phyloP scores from a whole-genome alignment of 2,329 filamentous ascomycete genomes.

The Xylariaceae sp. region DNA sequence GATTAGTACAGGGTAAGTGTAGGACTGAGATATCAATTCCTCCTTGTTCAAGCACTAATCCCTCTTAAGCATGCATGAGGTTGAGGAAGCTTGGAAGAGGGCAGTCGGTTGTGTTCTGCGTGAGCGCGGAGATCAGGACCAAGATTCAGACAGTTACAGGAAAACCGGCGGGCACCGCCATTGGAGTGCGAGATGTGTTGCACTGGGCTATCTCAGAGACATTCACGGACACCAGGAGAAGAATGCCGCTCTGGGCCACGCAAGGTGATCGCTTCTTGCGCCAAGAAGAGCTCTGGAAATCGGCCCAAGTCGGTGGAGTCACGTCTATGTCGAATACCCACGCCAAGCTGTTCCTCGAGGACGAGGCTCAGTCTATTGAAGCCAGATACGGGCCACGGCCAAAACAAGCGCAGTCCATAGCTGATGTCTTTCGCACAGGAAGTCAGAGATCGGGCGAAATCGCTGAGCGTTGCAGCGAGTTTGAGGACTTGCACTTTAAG shows the following conservation, averaged over 20 bases:
- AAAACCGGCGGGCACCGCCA: neutral
- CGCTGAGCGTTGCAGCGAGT: slow-evolving; percentile 6
- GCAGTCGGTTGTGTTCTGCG: slow-evolving; percentile 48
- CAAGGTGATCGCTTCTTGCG: slow-evolving; percentile 14
- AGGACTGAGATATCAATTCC: neutral
- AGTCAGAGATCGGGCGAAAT: neutral
- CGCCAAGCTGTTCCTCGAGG: slow-evolving; percentile 8
- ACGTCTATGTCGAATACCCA: neutral
- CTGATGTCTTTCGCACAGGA: neutral
- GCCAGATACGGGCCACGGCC: slow-evolving; percentile 7
- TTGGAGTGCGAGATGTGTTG: slow-evolving; percentile 3
- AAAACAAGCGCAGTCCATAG: neutral
- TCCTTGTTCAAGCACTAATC: neutral
- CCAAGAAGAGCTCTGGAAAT: slow-evolving; percentile 14
- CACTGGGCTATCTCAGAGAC: slow-evolving; percentile 16
- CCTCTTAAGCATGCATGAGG: slow-evolving; percentile 55
- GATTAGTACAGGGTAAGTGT: slow-evolving; percentile 54
- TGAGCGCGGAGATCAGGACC: slow-evolving; percentile 15
- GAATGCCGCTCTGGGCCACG: slow-evolving; percentile 16
- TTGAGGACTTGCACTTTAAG: slow-evolving; percentile 5
- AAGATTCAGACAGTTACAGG: slow-evolving; percentile 1
- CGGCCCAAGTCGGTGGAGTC: neutral
- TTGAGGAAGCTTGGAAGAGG: slow-evolving; percentile 52
- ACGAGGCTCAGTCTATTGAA: slow-evolving; percentile 12
- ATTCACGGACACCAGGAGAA: slow-evolving; percentile 8